These are phyloP conservation scores for Lodderomyces orthopsilosis DNA, from an alignment of 1,139 yeast species.

Conservation along the genomic window DNA sequence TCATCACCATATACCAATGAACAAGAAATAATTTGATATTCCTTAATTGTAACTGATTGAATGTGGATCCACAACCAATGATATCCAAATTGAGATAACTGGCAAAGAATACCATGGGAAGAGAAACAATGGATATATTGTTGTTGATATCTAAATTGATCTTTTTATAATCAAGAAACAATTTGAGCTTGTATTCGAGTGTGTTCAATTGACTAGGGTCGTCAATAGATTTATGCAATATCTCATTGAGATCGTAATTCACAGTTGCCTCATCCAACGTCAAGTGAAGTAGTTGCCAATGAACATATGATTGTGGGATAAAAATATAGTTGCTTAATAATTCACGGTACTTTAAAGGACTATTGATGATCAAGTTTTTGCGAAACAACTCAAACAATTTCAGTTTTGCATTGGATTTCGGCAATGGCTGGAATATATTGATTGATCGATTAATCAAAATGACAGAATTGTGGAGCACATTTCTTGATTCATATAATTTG, in stretches of 20 bases:
- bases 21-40: slow-evolving; percentile 25
- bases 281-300: slow-evolving; percentile 40
- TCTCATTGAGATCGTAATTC: slow-evolving; percentile 10
- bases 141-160: slow-evolving; percentile 33
- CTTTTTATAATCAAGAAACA: slow-evolving; percentile 22
- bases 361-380: slow-evolving; percentile 40
- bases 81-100: slow-evolving; percentile 15
- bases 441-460: slow-evolving; percentile 45
- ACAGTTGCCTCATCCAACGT: slow-evolving; percentile 40
- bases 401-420: slow-evolving; percentile 11
- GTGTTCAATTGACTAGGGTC: slow-evolving; percentile 11
- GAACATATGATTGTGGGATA: slow-evolving; percentile 32
- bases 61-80: slow-evolving; percentile 17
- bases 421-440: slow-evolving; percentile 19
- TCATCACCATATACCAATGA: slow-evolving; percentile 42
- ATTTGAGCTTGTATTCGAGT: slow-evolving; percentile 3
- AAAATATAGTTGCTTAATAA: slow-evolving; percentile 41
- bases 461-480: slow-evolving; percentile 46
- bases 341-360: slow-evolving; percentile 46
- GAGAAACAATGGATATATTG: slow-evolving; percentile 42
- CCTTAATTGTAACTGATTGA: slow-evolving; percentile 15
- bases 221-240: slow-evolving; percentile 7
- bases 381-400: slow-evolving; percentile 36
- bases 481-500: slow-evolving; percentile 35
- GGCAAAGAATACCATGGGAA: slow-evolving; percentile 38